These are phyloP conservation scores for Pichia sp. DNA, from an alignment of 1,139 yeast genomes.

Conservation along the genomic window DNA sequence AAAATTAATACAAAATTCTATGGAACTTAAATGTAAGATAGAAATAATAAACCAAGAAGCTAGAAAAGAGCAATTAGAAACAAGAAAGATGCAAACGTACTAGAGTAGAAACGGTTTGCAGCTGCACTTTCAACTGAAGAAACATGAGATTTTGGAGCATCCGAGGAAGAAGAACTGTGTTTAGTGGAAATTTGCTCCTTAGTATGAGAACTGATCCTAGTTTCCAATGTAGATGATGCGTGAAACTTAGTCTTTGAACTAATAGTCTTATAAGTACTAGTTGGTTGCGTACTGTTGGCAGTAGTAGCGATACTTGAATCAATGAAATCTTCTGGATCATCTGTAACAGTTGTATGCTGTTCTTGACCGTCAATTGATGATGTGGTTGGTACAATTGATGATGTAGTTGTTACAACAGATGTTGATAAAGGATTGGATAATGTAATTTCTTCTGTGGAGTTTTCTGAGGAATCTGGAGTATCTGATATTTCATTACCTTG, in stretches of 20 bases:
- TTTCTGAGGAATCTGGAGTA: background rate
- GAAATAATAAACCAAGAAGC: too few species aligned
- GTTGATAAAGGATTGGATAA: background rate
- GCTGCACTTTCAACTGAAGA: background rate
- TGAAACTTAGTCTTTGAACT: background rate
- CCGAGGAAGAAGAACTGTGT: background rate
- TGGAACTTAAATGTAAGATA: too few species aligned
- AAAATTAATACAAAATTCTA: too few species aligned
- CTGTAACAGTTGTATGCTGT: background rate
- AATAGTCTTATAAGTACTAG: background rate
- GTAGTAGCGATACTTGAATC: background rate
- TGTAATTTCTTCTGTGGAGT: background rate
- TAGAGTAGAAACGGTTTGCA: background rate
- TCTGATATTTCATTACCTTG: conserved; percentile 22
- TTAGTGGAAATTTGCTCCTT: too few species aligned
- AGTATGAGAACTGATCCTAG: too few species aligned
- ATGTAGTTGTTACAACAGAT: background rate
- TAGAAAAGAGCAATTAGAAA: too few species aligned
- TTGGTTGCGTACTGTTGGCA: background rate
- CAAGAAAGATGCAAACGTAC: too few species aligned
- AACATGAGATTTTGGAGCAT: background rate
- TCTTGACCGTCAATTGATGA: background rate
- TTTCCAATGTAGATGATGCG: background rate
- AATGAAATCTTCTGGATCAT: background rate
- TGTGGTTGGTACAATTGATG: background rate